phyloP scores from a whole-genome alignment of 2,329 filamentous ascomycete species.

The Aureobasidium melanogenum region DNA sequence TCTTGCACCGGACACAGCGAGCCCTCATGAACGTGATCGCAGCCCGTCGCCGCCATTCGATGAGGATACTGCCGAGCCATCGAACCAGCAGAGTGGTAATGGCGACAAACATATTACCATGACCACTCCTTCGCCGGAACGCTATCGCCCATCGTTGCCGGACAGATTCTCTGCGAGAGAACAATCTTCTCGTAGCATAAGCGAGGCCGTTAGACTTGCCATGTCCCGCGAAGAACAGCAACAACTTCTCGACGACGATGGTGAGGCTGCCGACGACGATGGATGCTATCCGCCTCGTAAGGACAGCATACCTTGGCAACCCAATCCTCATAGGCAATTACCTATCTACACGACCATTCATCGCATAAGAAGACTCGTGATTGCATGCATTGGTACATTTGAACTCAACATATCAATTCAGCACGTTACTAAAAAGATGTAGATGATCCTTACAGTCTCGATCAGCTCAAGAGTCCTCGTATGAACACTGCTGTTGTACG shows the following conservation, averaged over 20 bases:
- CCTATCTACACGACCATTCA: constrained; percentile 74
- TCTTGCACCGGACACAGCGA: not conserved
- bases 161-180: constrained; percentile 21
- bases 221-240: constrained; percentile 40
- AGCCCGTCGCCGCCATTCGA: constrained; percentile 1
- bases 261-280: constrained; percentile 38
- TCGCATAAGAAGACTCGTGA: constrained; percentile 37
- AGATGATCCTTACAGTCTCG: constrained; percentile 59
- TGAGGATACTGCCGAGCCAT: not conserved
- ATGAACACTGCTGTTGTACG: constrained; percentile 75
- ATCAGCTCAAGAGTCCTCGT: constrained; percentile 69
- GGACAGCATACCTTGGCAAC: constrained; percentile 31
- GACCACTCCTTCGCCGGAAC: constrained; percentile 15
- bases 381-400: constrained; percentile 36
- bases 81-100: not conserved
- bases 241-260: constrained; percentile 37
- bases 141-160: constrained; percentile 21
- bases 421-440: constrained; percentile 6
- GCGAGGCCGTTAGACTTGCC: constrained; percentile 30
- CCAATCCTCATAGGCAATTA: constrained; percentile 53
- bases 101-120: constrained; percentile 20
- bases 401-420: not conserved
- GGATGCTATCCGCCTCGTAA: constrained; percentile 32
- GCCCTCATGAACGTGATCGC: not conserved
- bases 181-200: constrained; percentile 27